Evolutionary conservation across 106 monocot species (phyloP), one percentile per base, ranked within the genome.

Genomic region (Iris macrosiphon): DNA sequence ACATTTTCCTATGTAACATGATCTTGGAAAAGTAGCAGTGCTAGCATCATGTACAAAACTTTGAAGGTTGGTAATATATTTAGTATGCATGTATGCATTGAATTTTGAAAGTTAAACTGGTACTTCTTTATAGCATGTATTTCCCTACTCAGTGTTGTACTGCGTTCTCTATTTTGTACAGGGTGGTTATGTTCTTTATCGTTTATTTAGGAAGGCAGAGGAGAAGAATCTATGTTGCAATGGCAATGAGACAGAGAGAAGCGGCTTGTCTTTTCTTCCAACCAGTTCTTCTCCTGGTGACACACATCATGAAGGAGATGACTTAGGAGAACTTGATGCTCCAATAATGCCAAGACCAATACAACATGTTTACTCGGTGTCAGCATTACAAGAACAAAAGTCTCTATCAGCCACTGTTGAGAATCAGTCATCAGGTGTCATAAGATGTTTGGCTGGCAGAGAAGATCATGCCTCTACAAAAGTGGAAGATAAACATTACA

Each of bases 111-210:
- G n/a, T n/a, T n/a, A n/a, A n/a, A n/a, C n/a, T n/a, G n/a, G n/a
- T n/a, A n/a, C n/a, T n/a, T n/a, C n/a, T n/a, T n/a, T n/a, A n/a
- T n/a, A n/a, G n/a, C n/a, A n/a, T n/a, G n/a, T 25, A n/a, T 52
- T 32, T 52, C 32, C 8, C 23, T 10, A 1, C 28, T 52, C 11
- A 3, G 17, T 8, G 7, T 52, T 32, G 18, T 19, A 32, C 32
- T 2, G 16, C 11, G 19, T 8, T 32, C 17, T 8, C 6, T 1
- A 31, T n/a, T 17, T 18, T 47, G n/a, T 67, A 18, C 47, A 87
- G 81, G 87, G 78, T 57, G 74, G 78, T 45, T 87, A 69, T 62
- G 77, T 87, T 65, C 82, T 87, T 35, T 87, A 82, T 49, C 74
- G 78, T 20, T 61, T 87, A 30, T 87, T 87, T 59, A 78, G 59